Percentiles rank a stretch among this genome's conserved stretches.
Evolutionary conservation across 2,329 filamentous ascomycete genomes (phyloP).

Genomic region (Helotiales sp.): DNA sequence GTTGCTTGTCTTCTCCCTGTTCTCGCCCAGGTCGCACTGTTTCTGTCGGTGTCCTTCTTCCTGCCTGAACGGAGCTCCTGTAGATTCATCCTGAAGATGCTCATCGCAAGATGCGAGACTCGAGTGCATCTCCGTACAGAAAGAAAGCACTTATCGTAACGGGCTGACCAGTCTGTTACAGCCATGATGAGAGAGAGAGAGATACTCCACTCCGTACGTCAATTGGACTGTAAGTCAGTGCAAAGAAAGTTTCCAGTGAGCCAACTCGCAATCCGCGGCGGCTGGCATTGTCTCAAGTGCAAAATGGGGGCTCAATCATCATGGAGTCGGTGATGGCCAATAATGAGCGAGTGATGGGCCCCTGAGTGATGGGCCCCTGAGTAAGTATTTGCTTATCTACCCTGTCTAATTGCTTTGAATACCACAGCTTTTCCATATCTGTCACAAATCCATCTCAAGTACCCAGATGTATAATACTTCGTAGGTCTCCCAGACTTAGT

Average conservation of each 20-base stretch:
- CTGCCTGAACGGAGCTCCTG: not conserved
- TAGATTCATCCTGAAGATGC: not conserved
- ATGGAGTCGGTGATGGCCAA: no score
- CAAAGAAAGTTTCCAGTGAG: not conserved
- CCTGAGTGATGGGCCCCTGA: no score
- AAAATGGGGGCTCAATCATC: conserved; percentile 1
- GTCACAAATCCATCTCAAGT: not conserved
- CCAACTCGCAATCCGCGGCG: not conserved
- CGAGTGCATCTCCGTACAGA: no score
- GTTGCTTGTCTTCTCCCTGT: not conserved
- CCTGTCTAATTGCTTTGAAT: not conserved
- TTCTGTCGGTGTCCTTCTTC: not conserved
- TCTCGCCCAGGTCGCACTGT: conserved; percentile 2
- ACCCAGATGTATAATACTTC: no score
- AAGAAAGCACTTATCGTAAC: not conserved
- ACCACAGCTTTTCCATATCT: not conserved
- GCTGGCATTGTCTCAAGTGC: conserved; percentile 9
- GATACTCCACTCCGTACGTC: not conserved
- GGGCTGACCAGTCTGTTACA: not conserved
- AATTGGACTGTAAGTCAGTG: conserved; percentile 2
- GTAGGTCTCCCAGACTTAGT: no score
- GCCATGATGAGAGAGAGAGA: not conserved
- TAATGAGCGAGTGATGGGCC: not conserved
- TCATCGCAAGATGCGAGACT: not conserved
- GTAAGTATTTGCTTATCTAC: not conserved